Percentiles rank a stretch among this genome's conserved stretches.
phyloP scores from a whole-genome alignment of 768 basidiomycete genomes.

The Dioszegia hungarica region DNA sequence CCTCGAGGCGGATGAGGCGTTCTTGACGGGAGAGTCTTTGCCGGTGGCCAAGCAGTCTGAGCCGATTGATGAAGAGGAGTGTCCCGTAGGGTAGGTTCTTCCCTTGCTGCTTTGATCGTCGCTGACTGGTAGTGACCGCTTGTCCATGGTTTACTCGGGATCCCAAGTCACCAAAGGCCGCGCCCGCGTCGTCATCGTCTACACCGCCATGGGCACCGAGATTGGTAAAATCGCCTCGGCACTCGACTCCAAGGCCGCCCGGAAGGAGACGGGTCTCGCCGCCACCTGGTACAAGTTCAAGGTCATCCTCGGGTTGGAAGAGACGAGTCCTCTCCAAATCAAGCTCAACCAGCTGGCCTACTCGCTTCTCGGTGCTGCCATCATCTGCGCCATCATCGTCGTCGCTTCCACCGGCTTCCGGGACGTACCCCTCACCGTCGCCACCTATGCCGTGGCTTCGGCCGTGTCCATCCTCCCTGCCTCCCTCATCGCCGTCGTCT shows the following conservation, averaged over 20 bases:
- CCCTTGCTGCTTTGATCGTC: neutral
- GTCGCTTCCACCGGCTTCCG: conserved; percentile 49
- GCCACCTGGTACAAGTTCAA: conserved; percentile 58
- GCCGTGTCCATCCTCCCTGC: conserved; percentile 51
- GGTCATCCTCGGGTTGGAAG: conserved; percentile 51
- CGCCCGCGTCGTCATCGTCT: conserved; percentile 54
- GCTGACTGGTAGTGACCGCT: conserved; percentile 19
- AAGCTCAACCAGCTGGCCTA: conserved; percentile 48
- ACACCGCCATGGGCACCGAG: conserved; percentile 58
- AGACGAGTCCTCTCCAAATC: conserved; percentile 52
- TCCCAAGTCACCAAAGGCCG: conserved; percentile 55
- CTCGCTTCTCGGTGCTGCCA: conserved; percentile 42
- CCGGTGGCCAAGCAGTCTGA: conserved; percentile 54
- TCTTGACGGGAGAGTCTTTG: conserved; percentile 57
- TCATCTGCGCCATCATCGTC: conserved; percentile 49
- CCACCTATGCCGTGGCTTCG: conserved; percentile 50
- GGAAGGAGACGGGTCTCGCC: conserved; percentile 39
- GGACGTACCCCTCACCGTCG: conserved; percentile 46
- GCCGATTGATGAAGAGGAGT: conserved; percentile 38
- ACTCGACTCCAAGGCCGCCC: conserved; percentile 46
- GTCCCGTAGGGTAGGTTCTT: conserved; percentile 36
- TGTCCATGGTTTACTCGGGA: conserved; percentile 50
- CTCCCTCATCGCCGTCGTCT: conserved; percentile 56
- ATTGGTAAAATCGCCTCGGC: conserved; percentile 51
- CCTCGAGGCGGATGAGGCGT: conserved; percentile 56